Evolutionary conservation across 495 filamentous ascomycete species (phyloP).

Genomic region (Cercophora sp.): DNA sequence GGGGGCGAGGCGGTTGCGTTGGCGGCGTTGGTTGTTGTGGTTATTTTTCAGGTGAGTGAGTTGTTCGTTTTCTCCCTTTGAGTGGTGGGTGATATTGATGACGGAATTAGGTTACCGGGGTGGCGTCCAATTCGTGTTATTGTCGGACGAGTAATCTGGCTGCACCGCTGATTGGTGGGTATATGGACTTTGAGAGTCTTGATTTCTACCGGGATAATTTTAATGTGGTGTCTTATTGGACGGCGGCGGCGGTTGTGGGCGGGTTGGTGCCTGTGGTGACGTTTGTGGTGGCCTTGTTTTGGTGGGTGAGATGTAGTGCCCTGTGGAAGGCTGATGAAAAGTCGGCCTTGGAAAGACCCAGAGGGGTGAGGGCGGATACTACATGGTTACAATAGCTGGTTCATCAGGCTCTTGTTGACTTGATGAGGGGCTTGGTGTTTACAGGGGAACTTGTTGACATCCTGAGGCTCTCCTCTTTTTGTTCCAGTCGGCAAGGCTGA

Average conservation of each 20-base stretch:
- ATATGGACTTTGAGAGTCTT: slow-evolving; percentile 24
- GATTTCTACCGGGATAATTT: slow-evolving; percentile 5
- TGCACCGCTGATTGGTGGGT: slow-evolving; percentile 14
- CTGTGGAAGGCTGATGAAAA: not conserved
- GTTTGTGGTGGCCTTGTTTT: not conserved
- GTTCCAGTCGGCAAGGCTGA: no score
- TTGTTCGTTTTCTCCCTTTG: not conserved
- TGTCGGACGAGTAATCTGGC: not conserved
- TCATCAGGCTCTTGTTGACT: no score
- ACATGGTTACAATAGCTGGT: no score
- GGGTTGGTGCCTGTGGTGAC: not conserved
- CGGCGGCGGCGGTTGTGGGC: not conserved
- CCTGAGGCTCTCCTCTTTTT: no score
- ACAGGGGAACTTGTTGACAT: no score
- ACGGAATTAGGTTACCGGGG: slow-evolving; percentile 37
- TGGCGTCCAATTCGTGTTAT: slow-evolving; percentile 15
- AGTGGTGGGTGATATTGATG: not conserved
- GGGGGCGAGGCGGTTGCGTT: slow-evolving; percentile 4
- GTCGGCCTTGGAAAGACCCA: no score
- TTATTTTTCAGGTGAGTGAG: slow-evolving; percentile 2
- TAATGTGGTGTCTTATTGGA: not conserved
- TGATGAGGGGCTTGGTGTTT: no score
- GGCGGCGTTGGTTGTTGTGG: not conserved
- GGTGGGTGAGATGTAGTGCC: not conserved
- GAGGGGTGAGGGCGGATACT: no score